phyloP scores from a whole-genome alignment of 208 protist genomes.

The Leishmania major region DNA sequence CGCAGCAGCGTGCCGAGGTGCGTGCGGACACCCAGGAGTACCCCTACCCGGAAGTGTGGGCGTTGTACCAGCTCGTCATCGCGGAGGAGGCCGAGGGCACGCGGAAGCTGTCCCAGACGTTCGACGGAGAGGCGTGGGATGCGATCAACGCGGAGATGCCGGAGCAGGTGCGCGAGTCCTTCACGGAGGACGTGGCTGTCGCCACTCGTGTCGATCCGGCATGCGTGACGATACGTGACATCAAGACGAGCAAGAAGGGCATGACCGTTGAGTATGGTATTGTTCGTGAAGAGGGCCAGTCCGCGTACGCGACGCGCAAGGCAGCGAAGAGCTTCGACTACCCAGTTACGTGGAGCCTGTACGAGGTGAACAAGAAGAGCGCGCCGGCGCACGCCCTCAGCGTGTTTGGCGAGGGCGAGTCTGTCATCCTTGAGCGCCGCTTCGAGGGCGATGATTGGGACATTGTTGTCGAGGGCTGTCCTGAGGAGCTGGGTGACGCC shows the following conservation, averaged over 20 bases:
- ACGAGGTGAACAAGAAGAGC: constrained; percentile 37
- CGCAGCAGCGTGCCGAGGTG: constrained; percentile 22
- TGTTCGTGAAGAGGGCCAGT: constrained; percentile 25
- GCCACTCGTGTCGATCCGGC: constrained; percentile 17
- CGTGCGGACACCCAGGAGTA: constrained; percentile 31
- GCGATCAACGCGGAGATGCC: constrained; percentile 23
- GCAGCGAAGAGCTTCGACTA: constrained; percentile 26
- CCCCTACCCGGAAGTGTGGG: constrained; percentile 52
- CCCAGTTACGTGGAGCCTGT: constrained; percentile 30
- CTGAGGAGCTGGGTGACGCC: constrained; percentile 28
- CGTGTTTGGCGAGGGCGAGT: constrained; percentile 30
- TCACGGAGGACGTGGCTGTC: constrained; percentile 28
- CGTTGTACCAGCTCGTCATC: constrained; percentile 41
- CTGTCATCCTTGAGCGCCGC: constrained; percentile 41
- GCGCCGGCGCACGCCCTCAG: constrained; percentile 5
- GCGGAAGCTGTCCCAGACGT: constrained; percentile 28
- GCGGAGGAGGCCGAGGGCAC: constrained; percentile 43
- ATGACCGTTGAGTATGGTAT: constrained; percentile 38
- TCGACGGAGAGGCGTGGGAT: constrained; percentile 45
- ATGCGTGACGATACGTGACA: constrained; percentile 29
- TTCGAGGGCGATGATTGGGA: constrained; percentile 42
- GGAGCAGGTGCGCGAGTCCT: constrained; percentile 28
- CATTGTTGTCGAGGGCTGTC: constrained; percentile 31
- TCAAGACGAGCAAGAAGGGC: constrained; percentile 31
- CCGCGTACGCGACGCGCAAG: constrained; percentile 34